These are phyloP conservation scores for Alternaria ethzedia DNA, from an alignment of 2,329 filamentous ascomycete genomes.

Conservation along the genomic window DNA sequence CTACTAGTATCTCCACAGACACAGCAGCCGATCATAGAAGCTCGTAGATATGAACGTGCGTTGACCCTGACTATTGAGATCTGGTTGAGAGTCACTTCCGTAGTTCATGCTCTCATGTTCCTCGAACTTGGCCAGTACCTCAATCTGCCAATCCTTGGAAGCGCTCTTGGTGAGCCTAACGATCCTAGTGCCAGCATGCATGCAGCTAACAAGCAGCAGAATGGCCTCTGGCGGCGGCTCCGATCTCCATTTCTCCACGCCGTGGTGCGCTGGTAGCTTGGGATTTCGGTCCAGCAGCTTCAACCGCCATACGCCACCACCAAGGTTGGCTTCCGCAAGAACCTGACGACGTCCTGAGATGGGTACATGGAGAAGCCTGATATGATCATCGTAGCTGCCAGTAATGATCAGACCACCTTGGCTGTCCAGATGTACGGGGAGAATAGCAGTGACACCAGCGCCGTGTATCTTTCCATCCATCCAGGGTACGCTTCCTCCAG, in stretches of 20 bases:
- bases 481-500: constrained; percentile 40
- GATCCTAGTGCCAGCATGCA: constrained; percentile 86
- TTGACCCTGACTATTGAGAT: constrained; percentile 26
- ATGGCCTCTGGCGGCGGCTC: constrained; percentile 25
- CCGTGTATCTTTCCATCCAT: constrained; percentile 67
- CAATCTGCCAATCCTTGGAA: constrained; percentile 63
- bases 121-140: constrained; percentile 74
- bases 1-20: constrained; percentile 62
- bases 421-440: constrained; percentile 65
- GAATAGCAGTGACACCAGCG: constrained; percentile 87
- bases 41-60: constrained; percentile 70
- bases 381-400: constrained; percentile 87
- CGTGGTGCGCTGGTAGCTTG: constrained; percentile 14
- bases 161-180: constrained; percentile 51
- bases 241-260: constrained; percentile 21
- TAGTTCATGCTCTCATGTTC: constrained; percentile 97
- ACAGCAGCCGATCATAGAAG: constrained; percentile 76
- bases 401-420: constrained; percentile 70
- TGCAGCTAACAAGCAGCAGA: constrained; percentile 76
- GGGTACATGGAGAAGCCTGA: constrained; percentile 68
- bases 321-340: constrained; percentile 70
- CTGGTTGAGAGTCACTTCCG: constrained; percentile 72
- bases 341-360: constrained; percentile 54
- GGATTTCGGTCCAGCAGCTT: constrained; percentile 60
- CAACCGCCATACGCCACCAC: constrained; percentile 86